Evolutionary conservation across 371 early-diverging fungal species (phyloP).

Genomic region (Apophysomyces variabilis): DNA sequence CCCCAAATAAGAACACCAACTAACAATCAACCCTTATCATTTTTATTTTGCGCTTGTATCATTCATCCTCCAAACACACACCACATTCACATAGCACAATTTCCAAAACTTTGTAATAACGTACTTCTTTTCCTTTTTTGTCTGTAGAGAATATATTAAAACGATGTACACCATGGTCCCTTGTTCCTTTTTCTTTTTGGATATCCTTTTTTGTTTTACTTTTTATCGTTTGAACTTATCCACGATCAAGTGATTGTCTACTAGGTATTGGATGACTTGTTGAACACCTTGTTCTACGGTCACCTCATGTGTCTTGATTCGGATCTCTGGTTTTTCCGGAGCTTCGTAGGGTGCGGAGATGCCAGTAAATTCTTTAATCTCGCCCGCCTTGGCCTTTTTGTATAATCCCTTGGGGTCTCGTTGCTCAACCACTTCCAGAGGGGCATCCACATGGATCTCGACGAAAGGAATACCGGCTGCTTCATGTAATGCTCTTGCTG

Average conservation of each 20-base stretch:
- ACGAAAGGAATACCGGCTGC: constrained; percentile 78
- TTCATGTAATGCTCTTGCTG: constrained; percentile 80
- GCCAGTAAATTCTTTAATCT: constrained; percentile 94
- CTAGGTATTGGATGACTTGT: constrained; percentile 43
- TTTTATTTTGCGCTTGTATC: neutral
- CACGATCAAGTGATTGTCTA: constrained; percentile 33
- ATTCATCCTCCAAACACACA: neutral
- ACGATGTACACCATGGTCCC: neutral
- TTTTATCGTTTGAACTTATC: constrained; percentile 7
- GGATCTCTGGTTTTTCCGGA: constrained; percentile 84
- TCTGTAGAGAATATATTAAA: constrained; percentile 5
- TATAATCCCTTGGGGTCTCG: constrained; percentile 96
- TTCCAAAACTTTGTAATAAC: neutral
- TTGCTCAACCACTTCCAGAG: constrained; percentile 85
- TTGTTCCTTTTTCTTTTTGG: neutral
- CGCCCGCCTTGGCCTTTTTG: constrained; percentile 92
- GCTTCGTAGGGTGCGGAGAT: constrained; percentile 93
- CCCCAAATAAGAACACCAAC: neutral
- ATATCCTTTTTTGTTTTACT: neutral
- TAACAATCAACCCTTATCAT: neutral
- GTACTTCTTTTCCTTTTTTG: neutral
- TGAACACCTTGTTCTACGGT: constrained; percentile 75
- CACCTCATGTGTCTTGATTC: constrained; percentile 76
- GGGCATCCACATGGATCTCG: constrained; percentile 88
- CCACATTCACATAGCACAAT: neutral